A percentile compares a stretch with the other conserved stretches of the same genome.
These are phyloP conservation scores for Epichloe gansuensis DNA, from an alignment of 2,329 filamentous ascomycete species.

Conservation along the genomic window DNA sequence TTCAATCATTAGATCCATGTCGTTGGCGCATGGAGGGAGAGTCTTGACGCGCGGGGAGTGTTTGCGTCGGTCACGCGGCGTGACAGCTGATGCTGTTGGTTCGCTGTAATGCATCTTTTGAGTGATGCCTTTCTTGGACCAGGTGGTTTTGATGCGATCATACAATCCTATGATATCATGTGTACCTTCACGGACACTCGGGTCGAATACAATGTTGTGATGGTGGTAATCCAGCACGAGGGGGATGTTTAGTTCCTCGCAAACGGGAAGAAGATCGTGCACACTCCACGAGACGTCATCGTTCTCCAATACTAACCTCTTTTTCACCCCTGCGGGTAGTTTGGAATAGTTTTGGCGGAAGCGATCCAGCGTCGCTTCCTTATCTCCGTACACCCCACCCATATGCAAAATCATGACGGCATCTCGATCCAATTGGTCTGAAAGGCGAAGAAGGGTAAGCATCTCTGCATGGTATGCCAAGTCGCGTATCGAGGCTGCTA, in stretches of 20 bases:
- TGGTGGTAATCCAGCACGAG: slow-evolving; percentile 89
- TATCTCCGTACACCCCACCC: slow-evolving; percentile 84
- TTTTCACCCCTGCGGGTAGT: slow-evolving; percentile 58
- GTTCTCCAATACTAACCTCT: slow-evolving; percentile 78
- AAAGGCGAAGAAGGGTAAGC: slow-evolving; percentile 62
- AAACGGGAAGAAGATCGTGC: slow-evolving; percentile 78
- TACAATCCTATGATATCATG: slow-evolving; percentile 64
- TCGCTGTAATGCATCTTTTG: slow-evolving; percentile 99
- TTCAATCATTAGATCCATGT: slow-evolving; percentile 98
- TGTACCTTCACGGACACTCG: slow-evolving; percentile 66
- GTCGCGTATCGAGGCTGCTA: slow-evolving; percentile 65
- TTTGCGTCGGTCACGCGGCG: slow-evolving; percentile 65
- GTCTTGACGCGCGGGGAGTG: slow-evolving; percentile 69
- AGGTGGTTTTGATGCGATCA: slow-evolving; percentile 68
- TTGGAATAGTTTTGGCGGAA: slow-evolving; percentile 63
- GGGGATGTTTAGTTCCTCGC: slow-evolving; percentile 88
- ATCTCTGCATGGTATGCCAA: slow-evolving; percentile 81
- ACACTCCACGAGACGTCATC: slow-evolving; percentile 91
- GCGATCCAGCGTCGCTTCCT: slow-evolving; percentile 60
- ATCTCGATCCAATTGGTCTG: slow-evolving; percentile 66
- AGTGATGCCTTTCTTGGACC: slow-evolving; percentile 69
- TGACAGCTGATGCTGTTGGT: slow-evolving; percentile 50
- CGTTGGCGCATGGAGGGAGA: slow-evolving; percentile 66
- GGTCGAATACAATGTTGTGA: slow-evolving; percentile 85
- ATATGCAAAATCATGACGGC: slow-evolving; percentile 93